Base-by-base conservation (phyloP, 202 grass and related monocot genomes). In the Sporobolus alterniflorus region DNA sequence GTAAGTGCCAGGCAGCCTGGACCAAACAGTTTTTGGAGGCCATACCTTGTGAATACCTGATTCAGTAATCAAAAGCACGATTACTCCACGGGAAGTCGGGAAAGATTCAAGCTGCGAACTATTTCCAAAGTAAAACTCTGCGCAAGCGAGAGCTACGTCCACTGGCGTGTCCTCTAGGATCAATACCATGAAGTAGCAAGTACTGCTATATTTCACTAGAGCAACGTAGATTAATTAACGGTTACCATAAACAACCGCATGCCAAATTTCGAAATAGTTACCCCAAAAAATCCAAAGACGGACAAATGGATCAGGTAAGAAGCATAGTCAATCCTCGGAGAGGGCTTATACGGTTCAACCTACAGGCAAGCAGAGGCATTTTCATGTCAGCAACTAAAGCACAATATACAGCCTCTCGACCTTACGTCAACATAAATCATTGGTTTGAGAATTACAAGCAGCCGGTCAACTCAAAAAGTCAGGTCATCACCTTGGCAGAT, bases 31-130 rank as follows among this genome's bases (percentile, higher is more conserved):
- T 96, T 99, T 44, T 96, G 91, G 28, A 99, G 91, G 25, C 92
- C 87, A 26, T 96, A 92, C 81, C 93, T 90, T 50, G 96, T 99
- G 86, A 94, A 94, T 81, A 96, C 93, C 96, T 96, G 40, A 69
- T 87, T 52, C 13, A 30, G 29, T 71, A 46, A 90, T 47, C 11
- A 47, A 40, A 76, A 65, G 69, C 12, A 18, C 74, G 49, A 81
- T 77, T 74, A 83, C 28, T 29, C 36, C 43, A 69, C 32, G 18
- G 29, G 25, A 80, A 68, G 47, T 64, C 32, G 18, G 29, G 25
- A 80, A 68, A 47, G 15, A 56, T 81, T 42, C 24, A 75, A 25
- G 5, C n/a, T 41, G 55, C 9, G 17, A 15, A 82, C 12, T 56
- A 40, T 48, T 73, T 25, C 66, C 0, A 57, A 67, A 49, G 24